A percentile compares a stretch with the other conserved stretches of the same genome.
These are phyloP conservation scores for Diversispora eburnea DNA, from an alignment of 192 early-diverging fungal species.

Conservation along the genomic window DNA sequence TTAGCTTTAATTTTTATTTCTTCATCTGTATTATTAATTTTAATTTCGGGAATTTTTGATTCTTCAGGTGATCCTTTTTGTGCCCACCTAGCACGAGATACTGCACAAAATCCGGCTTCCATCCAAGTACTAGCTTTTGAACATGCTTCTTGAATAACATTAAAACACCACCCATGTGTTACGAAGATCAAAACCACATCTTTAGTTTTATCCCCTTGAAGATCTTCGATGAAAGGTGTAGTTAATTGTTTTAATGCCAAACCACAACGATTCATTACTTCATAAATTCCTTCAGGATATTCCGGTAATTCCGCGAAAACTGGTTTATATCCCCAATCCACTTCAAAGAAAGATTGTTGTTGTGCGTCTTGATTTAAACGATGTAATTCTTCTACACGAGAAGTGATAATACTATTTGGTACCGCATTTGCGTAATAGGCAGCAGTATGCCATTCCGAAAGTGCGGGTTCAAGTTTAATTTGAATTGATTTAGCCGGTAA, in stretches of 20 bases:
- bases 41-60: background rate
- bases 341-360: background rate
- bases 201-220: background rate
- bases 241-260: background rate
- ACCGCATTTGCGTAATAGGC: conserved; percentile 7
- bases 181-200: conserved; percentile 14
- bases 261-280: background rate
- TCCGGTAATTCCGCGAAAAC: background rate
- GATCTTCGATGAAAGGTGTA: background rate
- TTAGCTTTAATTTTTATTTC: background rate
- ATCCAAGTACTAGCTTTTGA: background rate
- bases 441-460: conserved; percentile 9
- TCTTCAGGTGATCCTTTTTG: conserved; percentile 1
- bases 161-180: conserved; percentile 19
- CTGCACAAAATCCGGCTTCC: conserved; percentile 1
- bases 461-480: conserved; percentile 8
- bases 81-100: conserved; percentile 14
- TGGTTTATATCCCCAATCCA: background rate
- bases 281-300: conserved; percentile 4
- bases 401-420: conserved; percentile 4
- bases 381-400: background rate
- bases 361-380: background rate
- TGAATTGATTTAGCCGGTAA: background rate
- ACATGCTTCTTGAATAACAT: conserved; percentile 20
- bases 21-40: background rate